Evolutionary conservation across 805 yeast genomes (phyloP), one percentile per base, ranked within the genome.

Genomic region (Kuraishia cidri): DNA sequence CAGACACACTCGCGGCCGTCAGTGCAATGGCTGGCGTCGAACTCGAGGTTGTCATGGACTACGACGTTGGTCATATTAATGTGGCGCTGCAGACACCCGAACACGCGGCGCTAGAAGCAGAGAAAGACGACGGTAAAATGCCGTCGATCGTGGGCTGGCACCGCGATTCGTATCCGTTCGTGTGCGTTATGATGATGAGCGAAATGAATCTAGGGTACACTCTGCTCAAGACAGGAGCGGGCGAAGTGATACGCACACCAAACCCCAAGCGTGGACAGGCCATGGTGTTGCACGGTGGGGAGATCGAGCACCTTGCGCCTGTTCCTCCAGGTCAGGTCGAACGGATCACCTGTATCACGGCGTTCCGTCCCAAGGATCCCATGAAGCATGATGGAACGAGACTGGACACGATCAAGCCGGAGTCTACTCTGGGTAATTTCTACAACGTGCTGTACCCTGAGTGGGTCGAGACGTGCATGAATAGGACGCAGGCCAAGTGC

Each of bases 201-300:
- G 79, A 73, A 43, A 73, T 74, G 79, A 55, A 66, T 47, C 79
- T 79, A 20, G 80, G 80, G 32, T 79, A 73, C 46, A 72, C 79
- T 2, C 60, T 68, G 19, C 56, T 72, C 39, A 60, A 67, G 38
- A 68, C 60, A 48, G 72, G 72, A 3, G 47, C 55, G 22, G 62
- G 60, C 6, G 54, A 52, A 30, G 35, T 52, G 25, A 39, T 51
- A 10, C 46, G 50, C 9, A 50, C 53, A 12, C 46, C 52, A 1
- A 70, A 69, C 7, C 75, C 75, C 22, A 58, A 60, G 20, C 52
- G 50, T 39, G 75, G 75, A 13, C 58, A 62, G 45, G 72, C 69
- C n/a, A 55, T 64, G 15, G 58, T 69, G 4, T 46, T 68, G 23
- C 74, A 69, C 46, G 74, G 74, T 10, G 52, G 72, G 37, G 45